Evolutionary conservation across 495 filamentous ascomycete species (phyloP), one percentile per base, ranked within the genome.

Genomic region (Penicillium samsonianum): DNA sequence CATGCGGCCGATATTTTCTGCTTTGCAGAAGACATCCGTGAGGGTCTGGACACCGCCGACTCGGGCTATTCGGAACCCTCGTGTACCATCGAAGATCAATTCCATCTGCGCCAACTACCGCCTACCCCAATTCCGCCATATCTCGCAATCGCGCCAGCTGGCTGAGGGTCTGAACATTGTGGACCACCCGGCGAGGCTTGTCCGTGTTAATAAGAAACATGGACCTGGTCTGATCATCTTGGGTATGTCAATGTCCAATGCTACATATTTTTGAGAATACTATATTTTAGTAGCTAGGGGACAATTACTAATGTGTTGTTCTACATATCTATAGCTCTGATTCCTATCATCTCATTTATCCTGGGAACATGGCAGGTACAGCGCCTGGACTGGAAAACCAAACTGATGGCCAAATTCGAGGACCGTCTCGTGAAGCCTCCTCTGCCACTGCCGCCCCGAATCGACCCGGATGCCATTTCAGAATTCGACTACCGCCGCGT

Each of bases 311-410:
- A 59, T 33, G 12, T 28, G 5, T 19, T 28, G 17, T 43, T 41
- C 22, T 22, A 43, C 4, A 14, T 52, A n/a, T n/a, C 16, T 44
- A 28, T 63, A 92, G 91, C 91, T 31, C 69, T 94, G 43, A 98
- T 98, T 59, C 94, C 94, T 35, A 77, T 95, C 42, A 96, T 91
- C 6, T 88, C 94, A 48, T 96, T 98, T 71, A 78, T 78, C 60
- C 86, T 98, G 33, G 94, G 94, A 38, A 90, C 88, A 41, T 98
- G 94, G 94, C 94, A 98, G 67, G 87, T 98, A n/a, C 82, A 95
- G 65, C 90, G 94, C 3, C 84, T 98, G 16, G 82, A 84, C 35
- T 93, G 92, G 91, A 98, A 98, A 70, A 92, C 92, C 9, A 88
- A 92, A 38, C 77, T 98, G 16, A 87, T 98, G 55, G 91, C 92